These are phyloP conservation scores for Tephrocybe sp. DNA, from an alignment of 768 basidiomycete genomes.

Conservation along the genomic window DNA sequence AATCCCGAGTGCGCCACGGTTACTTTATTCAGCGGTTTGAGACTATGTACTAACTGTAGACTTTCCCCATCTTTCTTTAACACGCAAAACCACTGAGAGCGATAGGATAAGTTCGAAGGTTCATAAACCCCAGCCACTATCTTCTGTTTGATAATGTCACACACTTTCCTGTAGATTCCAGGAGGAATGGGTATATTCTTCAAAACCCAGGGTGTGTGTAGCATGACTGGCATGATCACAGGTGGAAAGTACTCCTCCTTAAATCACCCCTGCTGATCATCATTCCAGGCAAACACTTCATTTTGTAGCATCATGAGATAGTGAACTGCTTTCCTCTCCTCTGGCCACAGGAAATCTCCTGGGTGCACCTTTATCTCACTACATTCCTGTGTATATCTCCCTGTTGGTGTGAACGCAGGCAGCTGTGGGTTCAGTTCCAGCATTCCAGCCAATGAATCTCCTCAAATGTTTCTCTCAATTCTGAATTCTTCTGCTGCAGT, in stretches of 20 bases:
- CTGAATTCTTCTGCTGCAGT: slow-evolving; percentile 17
- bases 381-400: slow-evolving; percentile 22
- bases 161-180: slow-evolving; percentile 23
- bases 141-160: slow-evolving; percentile 29
- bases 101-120: slow-evolving; percentile 33
- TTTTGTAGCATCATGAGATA: slow-evolving; percentile 33
- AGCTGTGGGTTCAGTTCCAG: slow-evolving; percentile 14
- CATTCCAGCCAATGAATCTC: slow-evolving; percentile 18
- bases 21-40: slow-evolving; percentile 38
- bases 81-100: slow-evolving; percentile 36
- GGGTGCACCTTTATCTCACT: slow-evolving; percentile 11
- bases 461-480: slow-evolving; percentile 19
- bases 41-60: slow-evolving; percentile 35
- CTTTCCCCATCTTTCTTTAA: slow-evolving; percentile 17
- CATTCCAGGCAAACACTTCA: slow-evolving; percentile 37
- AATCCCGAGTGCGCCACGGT: slow-evolving; percentile 36
- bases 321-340: slow-evolving; percentile 30
- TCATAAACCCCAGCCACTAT: slow-evolving; percentile 37
- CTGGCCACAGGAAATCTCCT: slow-evolving; percentile 26
- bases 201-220: slow-evolving; percentile 34
- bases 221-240: slow-evolving; percentile 28
- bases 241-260: slow-evolving; percentile 32
- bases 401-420: slow-evolving; percentile 12
- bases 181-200: slow-evolving; percentile 30
- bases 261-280: slow-evolving; percentile 34